A percentile compares a stretch with the other conserved stretches of the same genome.
These are phyloP conservation scores for Cryphonectria carpinicola DNA, from an alignment of 2,329 filamentous ascomycete genomes.

Conservation along the genomic window DNA sequence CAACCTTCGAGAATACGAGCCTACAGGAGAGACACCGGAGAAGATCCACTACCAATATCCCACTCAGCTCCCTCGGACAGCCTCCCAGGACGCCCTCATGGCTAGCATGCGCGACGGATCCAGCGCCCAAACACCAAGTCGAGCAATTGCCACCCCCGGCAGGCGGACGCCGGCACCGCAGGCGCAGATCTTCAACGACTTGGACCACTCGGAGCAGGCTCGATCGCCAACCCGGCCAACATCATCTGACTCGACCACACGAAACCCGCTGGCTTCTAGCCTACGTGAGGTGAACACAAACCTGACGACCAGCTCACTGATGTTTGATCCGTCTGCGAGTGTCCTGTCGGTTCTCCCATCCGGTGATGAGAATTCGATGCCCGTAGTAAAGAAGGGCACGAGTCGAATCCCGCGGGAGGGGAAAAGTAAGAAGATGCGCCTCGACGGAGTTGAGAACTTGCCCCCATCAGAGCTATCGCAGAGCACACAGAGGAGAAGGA, in stretches of 20 bases:
- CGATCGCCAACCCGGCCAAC: constrained; percentile 31
- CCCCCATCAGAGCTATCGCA: constrained; percentile 50
- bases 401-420: constrained; percentile 38
- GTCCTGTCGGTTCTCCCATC: constrained; percentile 43
- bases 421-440: constrained; percentile 41
- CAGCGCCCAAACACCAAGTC: constrained; percentile 19
- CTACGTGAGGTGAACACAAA: constrained; percentile 61
- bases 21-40: constrained; percentile 85
- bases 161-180: constrained; percentile 36
- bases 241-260: constrained; percentile 33
- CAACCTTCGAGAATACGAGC: constrained; percentile 75
- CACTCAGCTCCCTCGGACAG: constrained; percentile 75
- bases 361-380: constrained; percentile 47
- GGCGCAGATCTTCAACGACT: constrained; percentile 34
- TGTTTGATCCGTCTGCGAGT: constrained; percentile 50
- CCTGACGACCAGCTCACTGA: constrained; percentile 41
- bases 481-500: constrained; percentile 57
- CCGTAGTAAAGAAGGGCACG: constrained; percentile 52
- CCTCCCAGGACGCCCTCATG: constrained; percentile 49
- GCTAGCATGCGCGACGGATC: constrained; percentile 38
- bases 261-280: constrained; percentile 46
- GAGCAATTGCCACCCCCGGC: constrained; percentile 36
- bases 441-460: constrained; percentile 57
- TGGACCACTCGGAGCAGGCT: constrained; percentile 31
- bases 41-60: constrained; percentile 83